Base-by-base conservation (phyloP, 1,284 basidiomycete genomes). In the Ceratobasidium sp. region DNA sequence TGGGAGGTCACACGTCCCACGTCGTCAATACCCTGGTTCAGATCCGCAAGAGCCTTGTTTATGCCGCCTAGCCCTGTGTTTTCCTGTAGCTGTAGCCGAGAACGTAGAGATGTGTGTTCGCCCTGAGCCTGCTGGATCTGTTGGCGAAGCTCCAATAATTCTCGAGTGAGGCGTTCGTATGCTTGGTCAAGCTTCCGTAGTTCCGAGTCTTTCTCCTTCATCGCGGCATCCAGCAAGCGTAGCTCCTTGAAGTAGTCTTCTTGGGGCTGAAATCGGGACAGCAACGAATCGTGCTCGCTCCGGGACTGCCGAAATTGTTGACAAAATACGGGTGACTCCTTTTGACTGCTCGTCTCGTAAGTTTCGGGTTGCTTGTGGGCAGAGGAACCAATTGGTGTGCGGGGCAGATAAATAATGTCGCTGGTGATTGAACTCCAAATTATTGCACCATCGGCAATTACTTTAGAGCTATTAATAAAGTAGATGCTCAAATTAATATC, bases 241-340 rank as follows among this genome's bases (percentile, higher is more conserved):
- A 54, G 59, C 77, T 70, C 23, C 60, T 70, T 55, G 74, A 70
- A 48, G 54, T 44, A 38, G 38, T 64, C 57, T 41, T 78, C 77
- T 20, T 66, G 69, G n/a, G 74, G 62, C 52, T 78, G 77, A 20
- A 78, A 70, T 35, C 67, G 68, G 12, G 59, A 65, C 6, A 70
- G 70, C 16, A 77, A 20, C 14, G 76, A 77, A 18, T 54, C 41
- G 30, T 77, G 60, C 27, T 77, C 65, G 50, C 30, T 20, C 30
- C 38, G 76, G 12, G 44, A 62, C 44, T 74, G 57, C 46, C 48
- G 38, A 14, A 74, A 33, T 48, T 50, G 38, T 38, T 48, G 57
- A 20, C 27, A 41, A 23, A 67, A 3, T 41, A 23, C 6, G 1
- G 27, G n/a, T 46, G 44, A 2, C 20, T 65, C 62, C 20, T 41